Conservation (phyloP, 768 basidiomycete genomes). For the Leucosporidium creatinivorum region DNA sequence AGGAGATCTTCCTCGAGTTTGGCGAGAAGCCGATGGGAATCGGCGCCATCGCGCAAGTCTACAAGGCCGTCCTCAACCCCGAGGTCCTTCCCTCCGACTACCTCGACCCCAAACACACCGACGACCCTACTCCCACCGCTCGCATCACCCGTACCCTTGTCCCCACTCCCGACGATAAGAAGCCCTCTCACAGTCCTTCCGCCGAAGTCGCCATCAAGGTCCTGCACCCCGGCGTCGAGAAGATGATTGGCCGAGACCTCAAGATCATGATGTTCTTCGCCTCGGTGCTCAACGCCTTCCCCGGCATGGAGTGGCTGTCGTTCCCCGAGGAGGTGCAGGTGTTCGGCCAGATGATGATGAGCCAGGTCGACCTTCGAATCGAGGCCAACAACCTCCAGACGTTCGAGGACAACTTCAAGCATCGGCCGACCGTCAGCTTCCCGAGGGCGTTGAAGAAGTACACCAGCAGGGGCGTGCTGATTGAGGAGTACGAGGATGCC, state of each 20-base stretch:
- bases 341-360: slow-evolving; percentile 94
- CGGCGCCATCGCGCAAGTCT: slow-evolving; percentile 98
- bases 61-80: slow-evolving; percentile 73
- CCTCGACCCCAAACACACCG: slow-evolving; percentile 57
- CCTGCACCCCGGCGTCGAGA: slow-evolving; percentile 75
- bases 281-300: slow-evolving; percentile 62
- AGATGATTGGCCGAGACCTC: slow-evolving; percentile 79
- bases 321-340: slow-evolving; percentile 89
- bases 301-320: slow-evolving; percentile 94
- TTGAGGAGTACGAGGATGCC: slow-evolving; percentile 92
- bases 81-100: slow-evolving; percentile 81
- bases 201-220: slow-evolving; percentile 92
- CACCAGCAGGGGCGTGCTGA: slow-evolving; percentile 71
- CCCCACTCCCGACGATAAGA: slow-evolving; percentile 29
- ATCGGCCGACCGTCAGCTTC: slow-evolving; percentile 71
- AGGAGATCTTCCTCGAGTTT: slow-evolving; percentile 86
- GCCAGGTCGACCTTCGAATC: slow-evolving; percentile 80
- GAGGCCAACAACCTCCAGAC: slow-evolving; percentile 78
- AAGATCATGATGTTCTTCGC: slow-evolving; percentile 94
- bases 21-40: slow-evolving; percentile 83
- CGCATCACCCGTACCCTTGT: slow-evolving; percentile 19
- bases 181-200: slow-evolving; percentile 67
- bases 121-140: slow-evolving; percentile 19
- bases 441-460: slow-evolving; percentile 75
- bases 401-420: slow-evolving; percentile 79